Evolutionary conservation across 73 alveolate genomes (phyloP).

Genomic region (Paramecium sexaurelia): DNA sequence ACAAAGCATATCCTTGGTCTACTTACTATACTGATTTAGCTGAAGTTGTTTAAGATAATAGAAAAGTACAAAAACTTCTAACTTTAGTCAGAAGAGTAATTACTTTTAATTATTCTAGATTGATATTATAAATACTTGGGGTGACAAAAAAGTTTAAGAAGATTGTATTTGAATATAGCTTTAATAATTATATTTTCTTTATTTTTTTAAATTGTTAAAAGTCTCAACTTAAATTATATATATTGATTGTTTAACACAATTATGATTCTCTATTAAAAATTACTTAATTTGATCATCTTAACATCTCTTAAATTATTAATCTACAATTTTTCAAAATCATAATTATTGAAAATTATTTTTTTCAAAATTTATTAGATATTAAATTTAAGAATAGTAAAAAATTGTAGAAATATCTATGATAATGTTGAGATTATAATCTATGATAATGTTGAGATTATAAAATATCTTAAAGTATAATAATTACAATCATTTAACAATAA

Average conservation of each 20-base stretch:
- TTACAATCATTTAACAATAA: neutral
- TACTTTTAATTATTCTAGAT: neutral
- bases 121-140: constrained; percentile 26
- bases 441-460: too few relatives aligned
- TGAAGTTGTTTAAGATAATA: neutral
- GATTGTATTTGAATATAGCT: constrained; percentile 28
- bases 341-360: neutral
- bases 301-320: neutral
- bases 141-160: constrained; percentile 2
- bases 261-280: neutral
- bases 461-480: neutral
- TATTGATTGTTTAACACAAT: neutral
- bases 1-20: constrained; percentile 58
- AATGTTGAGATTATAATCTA: neutral
- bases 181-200: neutral
- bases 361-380: too few relatives aligned
- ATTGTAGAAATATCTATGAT: neutral
- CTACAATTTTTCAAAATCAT: neutral
- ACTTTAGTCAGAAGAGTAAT: constrained; percentile 25
- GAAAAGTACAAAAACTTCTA: neutral
- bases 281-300: neutral
- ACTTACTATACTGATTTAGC: constrained; percentile 5
- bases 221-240: neutral
- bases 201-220: neutral
- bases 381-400: neutral